phyloP scores from a whole-genome alignment of 2,329 filamentous ascomycete genomes.

The Penicillium sp. region DNA sequence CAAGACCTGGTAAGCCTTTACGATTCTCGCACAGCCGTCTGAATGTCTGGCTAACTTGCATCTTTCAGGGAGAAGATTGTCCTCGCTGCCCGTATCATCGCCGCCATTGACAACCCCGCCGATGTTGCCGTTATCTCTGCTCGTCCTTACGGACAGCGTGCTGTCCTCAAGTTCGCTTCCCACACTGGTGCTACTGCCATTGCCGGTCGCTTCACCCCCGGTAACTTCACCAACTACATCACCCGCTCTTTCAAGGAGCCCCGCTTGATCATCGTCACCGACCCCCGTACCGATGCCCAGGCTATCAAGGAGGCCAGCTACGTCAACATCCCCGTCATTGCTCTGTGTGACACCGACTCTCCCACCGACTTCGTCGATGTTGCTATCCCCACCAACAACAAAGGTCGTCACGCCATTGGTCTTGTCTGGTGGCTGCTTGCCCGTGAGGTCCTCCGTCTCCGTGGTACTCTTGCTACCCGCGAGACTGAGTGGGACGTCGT shows the following conservation, averaged over 20 bases:
- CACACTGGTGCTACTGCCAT: conserved; percentile 98
- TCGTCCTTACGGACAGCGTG: conserved; percentile 98
- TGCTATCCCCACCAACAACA: conserved; percentile 99
- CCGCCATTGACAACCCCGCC: conserved; percentile 97
- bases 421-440: conserved; percentile 99
- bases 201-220: conserved; percentile 98
- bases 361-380: conserved; percentile 99
- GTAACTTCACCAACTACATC: conserved; percentile 99
- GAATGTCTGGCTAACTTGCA: conserved; percentile 14
- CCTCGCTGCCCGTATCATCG: conserved; percentile 97
- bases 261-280: conserved; percentile 98
- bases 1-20: conserved; percentile 81
- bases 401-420: conserved; percentile 98
- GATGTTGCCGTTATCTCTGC: conserved; percentile 99
- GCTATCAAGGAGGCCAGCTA: conserved; percentile 99
- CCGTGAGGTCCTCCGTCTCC: conserved; percentile 98
- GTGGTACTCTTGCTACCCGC: conserved; percentile 91
- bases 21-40: background rate
- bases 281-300: conserved; percentile 98
- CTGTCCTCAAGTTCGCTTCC: conserved; percentile 98
- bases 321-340: conserved; percentile 99
- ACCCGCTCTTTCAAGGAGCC: conserved; percentile 99
- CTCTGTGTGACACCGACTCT: conserved; percentile 97
- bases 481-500: conserved; percentile 99
- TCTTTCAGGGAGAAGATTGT: conserved; percentile 96